phyloP scores from a whole-genome alignment of 2,329 filamentous ascomycete species.

The Lasiodiplodia sp. region DNA sequence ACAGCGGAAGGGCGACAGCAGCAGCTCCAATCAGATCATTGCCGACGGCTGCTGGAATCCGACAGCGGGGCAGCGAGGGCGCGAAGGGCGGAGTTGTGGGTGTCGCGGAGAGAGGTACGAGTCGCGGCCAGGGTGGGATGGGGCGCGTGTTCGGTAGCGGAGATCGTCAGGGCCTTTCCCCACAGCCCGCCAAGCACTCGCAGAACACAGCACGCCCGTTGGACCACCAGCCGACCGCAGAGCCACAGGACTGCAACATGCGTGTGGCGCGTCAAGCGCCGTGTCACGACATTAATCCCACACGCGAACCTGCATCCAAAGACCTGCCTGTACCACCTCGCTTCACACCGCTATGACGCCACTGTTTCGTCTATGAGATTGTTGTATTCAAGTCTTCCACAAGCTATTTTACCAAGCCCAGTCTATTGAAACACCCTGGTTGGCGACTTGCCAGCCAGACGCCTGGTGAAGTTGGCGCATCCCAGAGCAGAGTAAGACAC shows the following conservation, averaged over 20 bases:
- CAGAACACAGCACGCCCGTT: not conserved
- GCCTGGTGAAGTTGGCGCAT: not conserved
- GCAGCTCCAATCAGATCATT: slow-evolving; percentile 22
- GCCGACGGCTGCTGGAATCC: slow-evolving; percentile 15
- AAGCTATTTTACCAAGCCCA: slow-evolving; percentile 17
- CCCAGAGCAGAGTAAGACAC: not conserved
- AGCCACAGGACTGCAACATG: not conserved
- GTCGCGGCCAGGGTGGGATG: slow-evolving; percentile 10
- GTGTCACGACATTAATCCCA: not conserved
- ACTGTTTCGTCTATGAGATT: slow-evolving; percentile 5
- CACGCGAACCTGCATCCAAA: not conserved
- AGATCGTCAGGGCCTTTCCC: slow-evolving; percentile 28
- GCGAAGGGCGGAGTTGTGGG: not conserved
- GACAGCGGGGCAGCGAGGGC: slow-evolving; percentile 1
- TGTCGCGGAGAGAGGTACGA: slow-evolving; percentile 11
- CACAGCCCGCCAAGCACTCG: slow-evolving; percentile 8
- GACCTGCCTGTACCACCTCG: not conserved
- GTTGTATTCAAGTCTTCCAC: slow-evolving; percentile 24
- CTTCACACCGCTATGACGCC: slow-evolving; percentile 9
- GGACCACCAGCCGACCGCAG: slow-evolving; percentile 11
- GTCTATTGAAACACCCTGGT: slow-evolving; percentile 20
- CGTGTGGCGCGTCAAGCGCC: not conserved
- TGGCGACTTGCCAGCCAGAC: not conserved
- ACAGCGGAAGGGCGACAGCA: slow-evolving; percentile 5
- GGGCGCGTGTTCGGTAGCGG: not conserved